Evolutionary conservation across 768 basidiomycete genomes (phyloP).

Genomic region (Obba rivulosa): DNA sequence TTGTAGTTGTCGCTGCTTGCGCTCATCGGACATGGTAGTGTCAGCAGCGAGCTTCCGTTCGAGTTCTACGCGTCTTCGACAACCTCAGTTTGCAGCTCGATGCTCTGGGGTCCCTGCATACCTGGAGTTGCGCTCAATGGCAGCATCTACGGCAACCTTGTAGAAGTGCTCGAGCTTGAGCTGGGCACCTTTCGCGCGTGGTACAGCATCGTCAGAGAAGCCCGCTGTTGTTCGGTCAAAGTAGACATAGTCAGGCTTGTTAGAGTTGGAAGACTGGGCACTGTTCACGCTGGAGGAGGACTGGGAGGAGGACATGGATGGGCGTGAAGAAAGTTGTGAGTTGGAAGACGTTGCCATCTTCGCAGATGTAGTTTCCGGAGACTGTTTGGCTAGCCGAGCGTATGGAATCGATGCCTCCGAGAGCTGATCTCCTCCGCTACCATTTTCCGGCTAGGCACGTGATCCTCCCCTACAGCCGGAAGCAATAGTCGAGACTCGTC

Average conservation of each 20-base stretch:
- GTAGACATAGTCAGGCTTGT: slow-evolving; percentile 80
- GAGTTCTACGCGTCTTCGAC: slow-evolving; percentile 74
- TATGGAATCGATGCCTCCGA: too few species aligned
- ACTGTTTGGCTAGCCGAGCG: too few species aligned
- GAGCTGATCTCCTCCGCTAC: too few species aligned
- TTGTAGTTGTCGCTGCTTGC: slow-evolving; percentile 78
- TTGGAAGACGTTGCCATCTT: slow-evolving; percentile 16
- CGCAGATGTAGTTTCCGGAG: neutral
- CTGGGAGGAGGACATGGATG: slow-evolving; percentile 21
- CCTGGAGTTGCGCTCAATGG: slow-evolving; percentile 92
- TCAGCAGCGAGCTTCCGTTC: slow-evolving; percentile 76
- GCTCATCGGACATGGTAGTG: slow-evolving; percentile 68
- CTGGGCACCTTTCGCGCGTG: slow-evolving; percentile 86
- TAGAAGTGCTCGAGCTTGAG: slow-evolving; percentile 96
- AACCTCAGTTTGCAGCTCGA: neutral
- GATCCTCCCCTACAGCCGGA: too few species aligned
- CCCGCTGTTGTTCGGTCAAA: slow-evolving; percentile 77
- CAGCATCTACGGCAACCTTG: slow-evolving; percentile 93
- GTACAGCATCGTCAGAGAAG: slow-evolving; percentile 77
- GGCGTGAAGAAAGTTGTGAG: neutral
- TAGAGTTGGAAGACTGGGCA: slow-evolving; percentile 14
- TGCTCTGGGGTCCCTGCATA: slow-evolving; percentile 25
- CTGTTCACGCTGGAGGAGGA: slow-evolving; percentile 19
- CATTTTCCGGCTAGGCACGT: too few species aligned
- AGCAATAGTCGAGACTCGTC: too few species aligned